These are phyloP conservation scores for Pythium myriotylum DNA, from an alignment of 352 stramenopile species.

Conservation along the genomic window DNA sequence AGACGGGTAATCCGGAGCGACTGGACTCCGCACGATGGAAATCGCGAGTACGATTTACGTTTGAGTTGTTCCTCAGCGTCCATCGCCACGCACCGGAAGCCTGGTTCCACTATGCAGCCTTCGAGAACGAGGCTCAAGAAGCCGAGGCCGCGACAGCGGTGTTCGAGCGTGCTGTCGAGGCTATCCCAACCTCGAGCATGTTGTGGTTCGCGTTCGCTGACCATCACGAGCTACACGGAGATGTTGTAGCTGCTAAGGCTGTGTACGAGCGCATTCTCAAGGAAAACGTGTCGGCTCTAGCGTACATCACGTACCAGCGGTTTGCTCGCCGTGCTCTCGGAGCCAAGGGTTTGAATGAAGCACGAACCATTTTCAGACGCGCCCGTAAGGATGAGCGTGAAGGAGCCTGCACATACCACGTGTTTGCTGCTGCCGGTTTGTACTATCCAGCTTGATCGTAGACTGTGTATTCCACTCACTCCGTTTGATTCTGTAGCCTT, in stretches of 20 bases:
- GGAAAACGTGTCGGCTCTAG: conserved; percentile 69
- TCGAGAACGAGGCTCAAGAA: conserved; percentile 81
- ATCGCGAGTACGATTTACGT: conserved; percentile 79
- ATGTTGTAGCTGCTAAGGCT: conserved; percentile 62
- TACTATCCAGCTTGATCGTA: not conserved
- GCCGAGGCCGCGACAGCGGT: conserved; percentile 62
- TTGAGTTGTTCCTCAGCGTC: conserved; percentile 80
- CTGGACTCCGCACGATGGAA: conserved; percentile 80
- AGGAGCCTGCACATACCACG: conserved; percentile 80
- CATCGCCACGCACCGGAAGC: conserved; percentile 78
- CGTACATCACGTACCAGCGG: conserved; percentile 85
- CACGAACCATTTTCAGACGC: conserved; percentile 79
- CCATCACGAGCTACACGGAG: conserved; percentile 75
- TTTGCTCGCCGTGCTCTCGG: conserved; percentile 81
- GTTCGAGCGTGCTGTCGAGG: conserved; percentile 77
- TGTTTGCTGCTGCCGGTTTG: conserved; percentile 81
- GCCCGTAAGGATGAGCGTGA: conserved; percentile 84
- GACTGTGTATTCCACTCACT: conserved; percentile 3
- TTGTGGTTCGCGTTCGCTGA: conserved; percentile 81
- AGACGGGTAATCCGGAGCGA: conserved; percentile 79
- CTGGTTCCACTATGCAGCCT: conserved; percentile 86
- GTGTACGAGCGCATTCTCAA: conserved; percentile 86
- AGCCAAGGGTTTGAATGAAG: conserved; percentile 72
- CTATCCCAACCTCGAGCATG: conserved; percentile 79
- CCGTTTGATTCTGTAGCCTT: conserved; percentile 46